Evolutionary conservation across 2,329 filamentous ascomycete genomes (phyloP).

Genomic region (Tolypocladium amazonense): DNA sequence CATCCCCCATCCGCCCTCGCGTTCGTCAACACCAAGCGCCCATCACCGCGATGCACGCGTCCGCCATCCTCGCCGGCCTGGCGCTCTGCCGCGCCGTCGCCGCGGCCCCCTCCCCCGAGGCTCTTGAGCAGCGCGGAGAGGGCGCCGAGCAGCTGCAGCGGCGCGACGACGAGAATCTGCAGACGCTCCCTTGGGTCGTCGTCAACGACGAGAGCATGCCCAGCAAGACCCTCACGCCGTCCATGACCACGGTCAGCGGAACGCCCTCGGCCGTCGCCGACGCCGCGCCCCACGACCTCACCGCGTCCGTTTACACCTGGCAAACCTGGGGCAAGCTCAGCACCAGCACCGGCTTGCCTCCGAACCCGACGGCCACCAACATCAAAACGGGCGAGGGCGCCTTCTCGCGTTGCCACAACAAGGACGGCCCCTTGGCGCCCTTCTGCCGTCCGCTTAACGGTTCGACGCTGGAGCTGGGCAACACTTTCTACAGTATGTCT

Average conservation of each 20-base stretch:
- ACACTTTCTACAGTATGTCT: conserved; percentile 39
- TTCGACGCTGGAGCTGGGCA: conserved; percentile 31
- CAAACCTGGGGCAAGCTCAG: conserved; percentile 23
- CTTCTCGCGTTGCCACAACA: conserved; percentile 40
- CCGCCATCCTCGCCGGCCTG: background rate
- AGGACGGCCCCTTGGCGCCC: conserved; percentile 33
- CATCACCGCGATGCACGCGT: background rate
- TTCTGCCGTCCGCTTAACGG: conserved; percentile 39
- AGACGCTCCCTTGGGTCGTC: conserved; percentile 39
- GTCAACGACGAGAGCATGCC: conserved; percentile 36
- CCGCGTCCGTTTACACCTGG: conserved; percentile 29
- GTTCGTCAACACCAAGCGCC: background rate
- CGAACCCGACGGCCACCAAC: conserved; percentile 30
- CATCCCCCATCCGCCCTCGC: background rate
- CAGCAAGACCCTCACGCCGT: conserved; percentile 36
- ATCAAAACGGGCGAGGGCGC: conserved; percentile 30
- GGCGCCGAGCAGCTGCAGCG: background rate
- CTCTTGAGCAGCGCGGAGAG: conserved; percentile 1
- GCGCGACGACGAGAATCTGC: conserved; percentile 9
- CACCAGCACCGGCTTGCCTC: conserved; percentile 31
- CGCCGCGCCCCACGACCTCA: conserved; percentile 34
- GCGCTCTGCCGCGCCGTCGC: conserved; percentile 2
- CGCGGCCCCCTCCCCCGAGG: background rate
- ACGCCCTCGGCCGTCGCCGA: conserved; percentile 26
- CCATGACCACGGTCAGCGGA: conserved; percentile 33